These are phyloP conservation scores for Mallotus repandus DNA, from an alignment of 441 rosid genomes.

Conservation along the genomic window DNA sequence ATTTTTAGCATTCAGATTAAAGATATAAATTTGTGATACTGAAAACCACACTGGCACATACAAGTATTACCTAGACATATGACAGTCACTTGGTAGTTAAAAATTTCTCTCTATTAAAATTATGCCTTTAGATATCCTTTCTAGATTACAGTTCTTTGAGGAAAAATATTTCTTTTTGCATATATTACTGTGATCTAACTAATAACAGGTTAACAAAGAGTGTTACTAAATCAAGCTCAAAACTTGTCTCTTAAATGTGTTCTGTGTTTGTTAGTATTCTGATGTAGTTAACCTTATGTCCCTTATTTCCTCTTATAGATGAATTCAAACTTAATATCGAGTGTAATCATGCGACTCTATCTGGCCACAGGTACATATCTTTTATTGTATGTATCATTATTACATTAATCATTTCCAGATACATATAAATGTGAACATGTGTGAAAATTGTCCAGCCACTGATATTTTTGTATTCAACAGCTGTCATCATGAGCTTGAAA, in stretches of 20 bases:
- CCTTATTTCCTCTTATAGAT: conserved; percentile 35
- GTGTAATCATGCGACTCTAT: conserved; percentile 96
- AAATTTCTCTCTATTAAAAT: too few species aligned
- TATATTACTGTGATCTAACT: not conserved
- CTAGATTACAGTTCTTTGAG: not conserved
- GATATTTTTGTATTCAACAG: conserved; percentile 33
- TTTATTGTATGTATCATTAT: not conserved
- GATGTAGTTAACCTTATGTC: not conserved
- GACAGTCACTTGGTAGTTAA: not conserved
- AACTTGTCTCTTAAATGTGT: not conserved
- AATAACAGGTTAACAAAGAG: not conserved
- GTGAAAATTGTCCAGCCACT: not conserved
- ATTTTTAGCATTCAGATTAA: not conserved
- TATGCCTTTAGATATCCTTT: not conserved
- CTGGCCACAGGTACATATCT: conserved; percentile 77
- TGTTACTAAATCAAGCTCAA: too few species aligned
- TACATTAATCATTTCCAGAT: not conserved
- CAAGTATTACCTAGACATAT: not conserved
- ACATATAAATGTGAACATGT: not conserved
- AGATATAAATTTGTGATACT: not conserved
- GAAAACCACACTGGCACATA: not conserved
- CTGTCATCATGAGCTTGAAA: conserved; percentile 98
- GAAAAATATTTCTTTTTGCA: not conserved
- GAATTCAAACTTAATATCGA: conserved; percentile 93
- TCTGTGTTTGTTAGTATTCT: not conserved